These are phyloP conservation scores for Nissolia schottii DNA, from an alignment of 306 rosid genomes.

Conservation along the genomic window DNA sequence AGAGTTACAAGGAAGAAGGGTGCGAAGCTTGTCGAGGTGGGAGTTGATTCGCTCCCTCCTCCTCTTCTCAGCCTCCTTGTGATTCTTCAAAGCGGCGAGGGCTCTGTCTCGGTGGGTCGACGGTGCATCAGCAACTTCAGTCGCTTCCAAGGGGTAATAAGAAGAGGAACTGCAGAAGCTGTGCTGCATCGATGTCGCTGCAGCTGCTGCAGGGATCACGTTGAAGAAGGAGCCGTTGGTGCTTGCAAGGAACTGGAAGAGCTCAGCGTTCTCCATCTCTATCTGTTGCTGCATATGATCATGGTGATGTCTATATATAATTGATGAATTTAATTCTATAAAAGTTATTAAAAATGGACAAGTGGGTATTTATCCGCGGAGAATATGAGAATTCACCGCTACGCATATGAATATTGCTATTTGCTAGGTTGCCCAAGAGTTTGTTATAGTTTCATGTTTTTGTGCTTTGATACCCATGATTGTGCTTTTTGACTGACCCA, in stretches of 20 bases:
- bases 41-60: constrained; percentile 71
- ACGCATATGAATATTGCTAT: too few species aligned
- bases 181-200: constrained; percentile 19
- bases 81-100: constrained; percentile 60
- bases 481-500: background rate
- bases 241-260: constrained; percentile 49
- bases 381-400: too few species aligned
- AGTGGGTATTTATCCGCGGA: too few species aligned
- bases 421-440: background rate
- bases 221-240: constrained; percentile 31
- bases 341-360: too few species aligned
- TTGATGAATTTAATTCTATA: too few species aligned
- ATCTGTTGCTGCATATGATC: too few species aligned
- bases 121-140: constrained; percentile 22
- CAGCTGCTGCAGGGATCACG: background rate
- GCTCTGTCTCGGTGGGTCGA: constrained; percentile 58
- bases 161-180: constrained; percentile 54
- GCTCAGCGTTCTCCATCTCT: constrained; percentile 48
- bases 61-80: too few species aligned
- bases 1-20: constrained; percentile 81
- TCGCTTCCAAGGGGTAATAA: constrained; percentile 48
- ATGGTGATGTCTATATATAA: too few species aligned
- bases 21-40: constrained; percentile 71
- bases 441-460: background rate
- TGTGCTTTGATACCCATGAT: background rate